These are phyloP conservation scores for Yamadazyma blattariae DNA, from an alignment of 1,139 yeast genomes.

Conservation along the genomic window DNA sequence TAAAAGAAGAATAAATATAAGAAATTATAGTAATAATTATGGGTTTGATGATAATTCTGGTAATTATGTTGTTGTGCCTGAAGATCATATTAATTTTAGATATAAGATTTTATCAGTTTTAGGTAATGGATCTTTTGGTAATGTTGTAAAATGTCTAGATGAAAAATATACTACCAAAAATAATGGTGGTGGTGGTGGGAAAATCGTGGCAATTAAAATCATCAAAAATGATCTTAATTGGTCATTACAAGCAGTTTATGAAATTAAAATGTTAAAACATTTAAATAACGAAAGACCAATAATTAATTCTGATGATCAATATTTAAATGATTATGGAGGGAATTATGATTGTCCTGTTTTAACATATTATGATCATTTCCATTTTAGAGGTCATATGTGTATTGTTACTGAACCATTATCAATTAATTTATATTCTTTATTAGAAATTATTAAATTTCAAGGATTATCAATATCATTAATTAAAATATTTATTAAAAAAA, in stretches of 20 bases:
- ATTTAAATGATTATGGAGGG: constrained; percentile 12
- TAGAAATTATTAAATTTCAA: constrained; percentile 57
- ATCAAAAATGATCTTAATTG: constrained; percentile 72
- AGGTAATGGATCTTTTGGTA: constrained; percentile 86
- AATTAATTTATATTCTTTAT: constrained; percentile 62
- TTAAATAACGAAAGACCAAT: constrained; percentile 22
- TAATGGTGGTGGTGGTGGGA: constrained; percentile 8
- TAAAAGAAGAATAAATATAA: constrained; percentile 35
- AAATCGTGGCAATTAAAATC: constrained; percentile 68
- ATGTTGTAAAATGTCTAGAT: constrained; percentile 69
- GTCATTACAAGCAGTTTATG: constrained; percentile 77
- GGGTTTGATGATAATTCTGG: constrained; percentile 75
- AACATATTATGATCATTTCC: constrained; percentile 66
- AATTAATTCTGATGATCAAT: constrained; percentile 13
- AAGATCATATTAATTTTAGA: constrained; percentile 77
- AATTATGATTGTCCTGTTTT: constrained; percentile 38
- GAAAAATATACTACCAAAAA: constrained; percentile 46
- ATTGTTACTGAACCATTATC: constrained; percentile 74
- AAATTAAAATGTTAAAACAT: constrained; percentile 63
- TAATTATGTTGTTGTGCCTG: constrained; percentile 52
- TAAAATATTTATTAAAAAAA: constrained; percentile 49
- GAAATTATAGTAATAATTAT: constrained; percentile 48
- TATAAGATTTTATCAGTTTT: constrained; percentile 59
- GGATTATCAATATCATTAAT: constrained; percentile 60
- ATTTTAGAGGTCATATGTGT: constrained; percentile 81